Percentiles rank a stretch among this genome's conserved stretches.
These are phyloP conservation scores for Phialemoniopsis sp. DNA, from an alignment of 2,329 filamentous ascomycete species.

Conservation along the genomic window DNA sequence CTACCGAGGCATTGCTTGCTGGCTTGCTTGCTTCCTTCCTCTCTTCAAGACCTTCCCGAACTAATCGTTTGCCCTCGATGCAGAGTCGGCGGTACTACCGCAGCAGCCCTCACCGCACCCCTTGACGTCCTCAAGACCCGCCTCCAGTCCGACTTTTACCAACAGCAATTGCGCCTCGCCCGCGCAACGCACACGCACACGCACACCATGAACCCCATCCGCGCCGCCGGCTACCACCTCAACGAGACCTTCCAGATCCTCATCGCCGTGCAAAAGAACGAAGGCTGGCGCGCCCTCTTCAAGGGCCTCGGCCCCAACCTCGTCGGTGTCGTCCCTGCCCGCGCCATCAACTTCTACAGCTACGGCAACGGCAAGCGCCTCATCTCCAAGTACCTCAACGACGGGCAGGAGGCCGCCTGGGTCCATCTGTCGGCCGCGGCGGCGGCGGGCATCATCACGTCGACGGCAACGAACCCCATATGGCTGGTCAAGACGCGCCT, in stretches of 20 bases:
- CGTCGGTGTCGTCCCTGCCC: slow-evolving; percentile 81
- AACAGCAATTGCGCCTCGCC: slow-evolving; percentile 69
- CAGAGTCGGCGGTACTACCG: slow-evolving; percentile 85
- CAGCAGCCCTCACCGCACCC: slow-evolving; percentile 87
- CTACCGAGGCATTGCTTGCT: slow-evolving; percentile 1
- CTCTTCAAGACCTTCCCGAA: slow-evolving; percentile 3
- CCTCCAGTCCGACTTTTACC: slow-evolving; percentile 92
- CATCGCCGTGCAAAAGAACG: slow-evolving; percentile 70
- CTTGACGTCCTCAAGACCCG: slow-evolving; percentile 93
- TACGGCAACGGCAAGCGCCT: slow-evolving; percentile 90
- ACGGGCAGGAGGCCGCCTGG: slow-evolving; percentile 64
- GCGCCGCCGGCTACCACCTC: slow-evolving; percentile 69
- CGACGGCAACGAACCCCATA: slow-evolving; percentile 91
- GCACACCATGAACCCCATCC: slow-evolving; percentile 54
- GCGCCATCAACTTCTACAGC: slow-evolving; percentile 89
- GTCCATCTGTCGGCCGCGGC: slow-evolving; percentile 77
- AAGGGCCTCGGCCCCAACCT: slow-evolving; percentile 90
- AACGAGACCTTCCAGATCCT: slow-evolving; percentile 84
- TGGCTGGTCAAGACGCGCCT: slow-evolving; percentile 94
- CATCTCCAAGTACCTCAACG: slow-evolving; percentile 70
- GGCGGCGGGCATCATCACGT: slow-evolving; percentile 76
- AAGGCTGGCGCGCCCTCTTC: slow-evolving; percentile 85
- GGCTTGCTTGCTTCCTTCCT: slow-evolving; percentile 4
- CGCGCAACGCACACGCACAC: slow-evolving; percentile 51
- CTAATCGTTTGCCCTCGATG: slow-evolving; percentile 3